Evolutionary conservation across 163 green algal species (phyloP), one percentile per base, ranked within the genome.

Genomic region (Smithsoniella earleae): DNA sequence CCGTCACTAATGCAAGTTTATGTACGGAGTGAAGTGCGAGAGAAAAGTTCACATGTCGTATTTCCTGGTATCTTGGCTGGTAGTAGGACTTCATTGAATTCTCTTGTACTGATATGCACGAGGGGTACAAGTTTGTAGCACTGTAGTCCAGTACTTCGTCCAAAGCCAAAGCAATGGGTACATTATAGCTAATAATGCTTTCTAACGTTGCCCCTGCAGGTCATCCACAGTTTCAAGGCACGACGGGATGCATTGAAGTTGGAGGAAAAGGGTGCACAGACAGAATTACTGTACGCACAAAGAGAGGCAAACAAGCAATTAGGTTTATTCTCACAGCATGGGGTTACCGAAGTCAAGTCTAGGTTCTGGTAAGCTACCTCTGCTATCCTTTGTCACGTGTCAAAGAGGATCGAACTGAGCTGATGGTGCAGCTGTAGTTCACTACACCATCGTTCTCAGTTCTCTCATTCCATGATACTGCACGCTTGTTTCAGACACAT

Each of bases 281-380:
- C 31, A 25, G 6, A 30, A 31, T 33, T 69, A 16, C 58, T 69
- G 58, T n/a, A 43, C 58, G 25, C 20, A 13, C 58, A 69, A 34
- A 69, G 58, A 13, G 25, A 69, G 10, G 58, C 58, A 18, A 69
- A 69, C 58, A 69, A 69, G 25, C 58, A 69, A 34, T 33, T 69
- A 6, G 58, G 58, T 3, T 33, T 69, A 16, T 69, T 69, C 58
- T 69, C 58, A 40, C 43, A 30, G 3, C 58, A 69, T 36, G 58
- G 58, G 3, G 43, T 43, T n/a, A 6, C 10, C 31, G 58, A 22
- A 36, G 58, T 33, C 4, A 69, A 37, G 8, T 30, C 31, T 16
- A 30, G 58, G 8, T 43, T 69, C 18, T 69, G 58, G 58, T 69
- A 34, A 10, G 58, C 40, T 49, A 13, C 40, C 40, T 13, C 10